Base-by-base conservation (phyloP, 2,329 filamentous ascomycete genomes). In the Fusarium oligoseptatum region DNA sequence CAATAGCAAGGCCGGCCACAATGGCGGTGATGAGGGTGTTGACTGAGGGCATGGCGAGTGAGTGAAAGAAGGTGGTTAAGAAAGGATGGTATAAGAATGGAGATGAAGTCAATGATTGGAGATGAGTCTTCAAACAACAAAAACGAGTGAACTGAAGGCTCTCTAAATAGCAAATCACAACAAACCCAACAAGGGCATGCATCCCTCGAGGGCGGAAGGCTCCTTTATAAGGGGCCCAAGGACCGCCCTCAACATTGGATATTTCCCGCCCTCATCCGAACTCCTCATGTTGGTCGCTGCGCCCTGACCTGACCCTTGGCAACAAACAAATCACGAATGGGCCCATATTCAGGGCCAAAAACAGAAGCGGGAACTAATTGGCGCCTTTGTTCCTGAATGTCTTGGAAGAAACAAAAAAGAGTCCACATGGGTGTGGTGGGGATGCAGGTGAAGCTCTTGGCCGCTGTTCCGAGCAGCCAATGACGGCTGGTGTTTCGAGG, bases 181-280 rank as follows among this genome's bases (percentile, higher is more conserved):
- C 55, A 36, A 45, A 22, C 62, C 45, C 36, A 56, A 58, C 55
- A 34, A 68, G 60, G n/a, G 20, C 45, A 39, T 17, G 17, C 64
- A 43, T 36, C 60, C 67, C 60, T 66, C 36, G 20, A 60, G 63
- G 58, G 58, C 60, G 64, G 52, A 20, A 70, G 39, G 61, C 68
- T 75, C 72, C 68, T 75, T 75, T 70, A 74, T 66, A 70, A 74
- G 72, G 72, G 72, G 57, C 63, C 56, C 34, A 32, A 55, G 45
- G 55, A 36, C 67, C 57, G 66, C 72, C 72, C 72, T 74, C 65
- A 61, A 73, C 36, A 73, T 75, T 64, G 61, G 52, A 74, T 75
- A 70, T 72, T 72, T 60, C 27, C 72, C 52, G 27, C 74, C 60
- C 34, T n/a, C 22, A 48, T 22, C 36, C 56, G 37, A 17, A 29